Conservation (phyloP, 768 basidiomycete species). For the Hydnomerulius pinastri region DNA sequence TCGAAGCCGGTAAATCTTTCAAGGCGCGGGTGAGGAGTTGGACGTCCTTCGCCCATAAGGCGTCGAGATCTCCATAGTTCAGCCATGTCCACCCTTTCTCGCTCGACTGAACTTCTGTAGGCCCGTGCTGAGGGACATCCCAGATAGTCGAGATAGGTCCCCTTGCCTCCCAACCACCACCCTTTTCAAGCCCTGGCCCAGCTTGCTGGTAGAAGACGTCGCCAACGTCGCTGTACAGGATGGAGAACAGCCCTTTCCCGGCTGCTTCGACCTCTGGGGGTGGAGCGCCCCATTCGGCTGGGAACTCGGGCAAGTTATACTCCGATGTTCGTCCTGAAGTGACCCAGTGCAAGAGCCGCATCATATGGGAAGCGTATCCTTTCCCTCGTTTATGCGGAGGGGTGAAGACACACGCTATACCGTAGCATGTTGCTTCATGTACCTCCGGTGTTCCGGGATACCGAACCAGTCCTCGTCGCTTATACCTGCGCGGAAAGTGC, state of each 20-base stretch:
- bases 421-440: conserved; percentile 47
- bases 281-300: conserved; percentile 44
- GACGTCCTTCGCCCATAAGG: conserved; percentile 44
- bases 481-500: conserved; percentile 37
- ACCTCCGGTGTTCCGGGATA: conserved; percentile 23
- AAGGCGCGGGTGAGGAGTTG: conserved; percentile 37
- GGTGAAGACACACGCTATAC: conserved; percentile 59
- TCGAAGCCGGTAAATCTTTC: conserved; percentile 7
- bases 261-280: conserved; percentile 36
- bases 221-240: conserved; percentile 57
- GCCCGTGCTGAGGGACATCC: conserved; percentile 29
- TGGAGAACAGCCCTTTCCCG: conserved; percentile 47
- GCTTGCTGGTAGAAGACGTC: conserved; percentile 43
- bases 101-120: conserved; percentile 1
- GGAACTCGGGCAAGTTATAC: conserved; percentile 37
- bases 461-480: conserved; percentile 32
- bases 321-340: conserved; percentile 36
- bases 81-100: conserved; percentile 31
- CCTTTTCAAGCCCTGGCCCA: conserved; percentile 34
- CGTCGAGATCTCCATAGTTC: conserved; percentile 34
- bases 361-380: conserved; percentile 65
- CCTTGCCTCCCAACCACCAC: conserved; percentile 47
- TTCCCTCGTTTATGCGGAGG: conserved; percentile 48
- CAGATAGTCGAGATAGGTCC: conserved; percentile 42
- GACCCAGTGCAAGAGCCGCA: conserved; percentile 63